These are phyloP conservation scores for Aspergillus fructus DNA, from an alignment of 2,329 filamentous ascomycete genomes.

Conservation along the genomic window DNA sequence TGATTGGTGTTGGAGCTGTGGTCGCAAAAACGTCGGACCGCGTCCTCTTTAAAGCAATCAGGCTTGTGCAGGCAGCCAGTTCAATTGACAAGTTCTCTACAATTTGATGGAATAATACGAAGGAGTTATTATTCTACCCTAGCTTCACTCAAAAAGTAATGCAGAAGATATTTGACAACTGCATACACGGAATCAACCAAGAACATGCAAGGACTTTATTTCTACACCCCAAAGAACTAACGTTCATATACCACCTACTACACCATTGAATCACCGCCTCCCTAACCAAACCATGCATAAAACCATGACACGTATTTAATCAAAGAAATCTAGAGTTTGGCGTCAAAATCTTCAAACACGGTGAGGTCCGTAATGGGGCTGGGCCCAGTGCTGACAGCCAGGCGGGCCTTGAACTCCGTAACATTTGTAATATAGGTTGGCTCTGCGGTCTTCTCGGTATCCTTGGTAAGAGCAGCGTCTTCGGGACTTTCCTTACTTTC, in stretches of 20 bases:
- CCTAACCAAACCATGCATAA: constrained; percentile 4
- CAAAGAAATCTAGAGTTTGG: constrained; percentile 63
- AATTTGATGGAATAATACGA: too few species aligned
- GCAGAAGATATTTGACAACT: too few species aligned
- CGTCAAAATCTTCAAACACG: constrained; percentile 81
- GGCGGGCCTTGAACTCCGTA: constrained; percentile 72
- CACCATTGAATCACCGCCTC: not conserved
- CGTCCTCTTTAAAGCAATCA: not conserved
- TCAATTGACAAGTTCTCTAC: too few species aligned
- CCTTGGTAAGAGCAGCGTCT: constrained; percentile 25
- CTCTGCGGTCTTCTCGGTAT: constrained; percentile 29
- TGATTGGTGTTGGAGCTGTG: constrained; percentile 8
- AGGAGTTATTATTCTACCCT: too few species aligned
- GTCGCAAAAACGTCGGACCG: constrained; percentile 33
- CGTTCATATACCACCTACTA: not conserved
- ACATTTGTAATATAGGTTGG: constrained; percentile 71
- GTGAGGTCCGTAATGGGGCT: constrained; percentile 71
- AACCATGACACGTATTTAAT: not conserved
- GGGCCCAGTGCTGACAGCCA: constrained; percentile 71
- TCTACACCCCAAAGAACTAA: not conserved
- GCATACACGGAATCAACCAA: too few species aligned
- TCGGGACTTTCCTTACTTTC: constrained; percentile 36
- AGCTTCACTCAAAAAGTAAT: too few species aligned
- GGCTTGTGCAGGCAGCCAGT: too few species aligned
- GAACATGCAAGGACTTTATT: not conserved